Base-by-base conservation (phyloP, 2,329 filamentous ascomycete genomes). In the Macroventuria anomochaeta region DNA sequence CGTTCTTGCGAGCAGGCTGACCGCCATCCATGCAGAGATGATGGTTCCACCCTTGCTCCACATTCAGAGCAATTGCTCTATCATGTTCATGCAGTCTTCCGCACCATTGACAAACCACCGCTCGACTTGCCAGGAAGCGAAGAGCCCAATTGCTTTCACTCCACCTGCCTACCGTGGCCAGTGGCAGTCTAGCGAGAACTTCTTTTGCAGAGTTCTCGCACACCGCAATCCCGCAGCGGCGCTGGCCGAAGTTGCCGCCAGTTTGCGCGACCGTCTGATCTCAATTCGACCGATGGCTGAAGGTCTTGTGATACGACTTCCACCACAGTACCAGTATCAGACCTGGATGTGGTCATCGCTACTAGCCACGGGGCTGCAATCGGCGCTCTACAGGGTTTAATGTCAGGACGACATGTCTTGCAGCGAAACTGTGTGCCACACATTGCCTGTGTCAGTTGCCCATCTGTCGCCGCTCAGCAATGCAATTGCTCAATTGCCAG, bases 281-380 rank as follows among this genome's bases (percentile, higher is more conserved):
- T 55, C 47, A 57, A 59, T 62, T 59, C 54, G 53, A 56, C 57
- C 40, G 43, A 57, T 55, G 51, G 42, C 29, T 44, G 29, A 38
- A 54, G 61, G 68, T 71, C 70, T 69, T 70, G 70, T 73, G 70
- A 72, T 62, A 57, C 58, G 51, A 20, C 40, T 33, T 59, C 54
- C 57, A 50, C 54, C 59, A 58, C 40, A 40, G 40, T 54, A 28
- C 51, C 44, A 49, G 51, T 54, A 44, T 49, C 44, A 49, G 25
- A 52, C 53, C 58, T 59, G 51, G 36, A 57, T 59, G 46, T 53
- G 55, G 51, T 51, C 58, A 55, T 61, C 58, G 59, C 62, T 62
- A 68, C 59, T 62, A 67, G 63, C 64, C 65, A 68, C 59, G 59
- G 64, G 63, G 60, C 62, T 65, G 62, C 64, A 63, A 59, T 55